Base-by-base conservation (phyloP, 176 grass and related monocot genomes). In the Urochloa ruziziensis region DNA sequence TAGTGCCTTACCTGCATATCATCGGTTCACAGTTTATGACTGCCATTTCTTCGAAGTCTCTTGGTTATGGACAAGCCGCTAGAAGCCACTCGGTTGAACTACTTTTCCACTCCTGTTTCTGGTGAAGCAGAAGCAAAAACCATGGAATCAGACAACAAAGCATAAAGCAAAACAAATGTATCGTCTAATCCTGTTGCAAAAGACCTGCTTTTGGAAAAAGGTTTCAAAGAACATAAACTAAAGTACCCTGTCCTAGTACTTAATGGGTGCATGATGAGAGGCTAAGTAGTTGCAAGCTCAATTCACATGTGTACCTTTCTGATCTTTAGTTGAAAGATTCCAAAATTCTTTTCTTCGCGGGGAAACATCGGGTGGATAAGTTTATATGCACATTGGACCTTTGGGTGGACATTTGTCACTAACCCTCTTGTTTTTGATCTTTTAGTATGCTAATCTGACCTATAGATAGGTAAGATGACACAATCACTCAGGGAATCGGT, bases 321-420 rank as follows among this genome's bases (percentile, higher is more conserved):
- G 1, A 10, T 79, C 40, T 70, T 23, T 79, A 21, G 16, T 49
- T 4, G 23, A 61, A 52, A 42, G 66, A 71, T 72, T 70, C 75
- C 2, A 13, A 79, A 86, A 73, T 80, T 86, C 54, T 86, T 73
- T 79, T 40, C 84, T 79, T 73, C 43, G 30, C 23, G 4, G 11
- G 35, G 67, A 71, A 79, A 79, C 75, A 79, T 79, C n/a, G 0
- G 18, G 2, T 0, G 25, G 24, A 56, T 15, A 67, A 44, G 61
- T 17, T 44, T 58, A 35, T 28, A 34, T 30, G 6, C 2, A 7
- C 2, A 7, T 21, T 47, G 51, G 18, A 28, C 24, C 25, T 33
- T 58, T 59, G 77, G 21, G 35, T 84, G 62, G n/a, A 47, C 21
- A 21, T 78, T 37, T 78, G 27, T 49, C 16, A 70, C 29, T 49